Evolutionary conservation across 2,329 filamentous ascomycete genomes (phyloP).

Genomic region (Cadophora sp.): DNA sequence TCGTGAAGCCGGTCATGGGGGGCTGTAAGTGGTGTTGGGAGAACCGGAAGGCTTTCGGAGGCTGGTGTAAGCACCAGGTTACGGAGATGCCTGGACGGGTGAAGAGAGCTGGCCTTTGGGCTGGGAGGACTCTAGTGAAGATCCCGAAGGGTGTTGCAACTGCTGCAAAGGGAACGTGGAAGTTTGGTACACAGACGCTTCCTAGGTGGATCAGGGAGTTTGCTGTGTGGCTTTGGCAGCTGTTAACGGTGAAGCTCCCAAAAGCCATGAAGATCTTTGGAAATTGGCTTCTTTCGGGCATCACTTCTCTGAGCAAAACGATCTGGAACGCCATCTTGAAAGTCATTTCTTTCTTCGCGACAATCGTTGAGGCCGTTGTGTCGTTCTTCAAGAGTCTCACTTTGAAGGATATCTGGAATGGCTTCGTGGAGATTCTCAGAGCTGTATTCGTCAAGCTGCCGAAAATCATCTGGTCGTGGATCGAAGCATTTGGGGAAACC

Average conservation of each 20-base stretch:
- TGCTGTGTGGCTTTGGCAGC: slow-evolving; percentile 28
- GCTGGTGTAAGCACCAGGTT: slow-evolving; percentile 45
- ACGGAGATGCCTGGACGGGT: slow-evolving; percentile 41
- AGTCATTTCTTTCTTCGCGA: slow-evolving; percentile 48
- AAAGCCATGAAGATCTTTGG: slow-evolving; percentile 39
- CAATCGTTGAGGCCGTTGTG: slow-evolving; percentile 45
- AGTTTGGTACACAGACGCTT: slow-evolving; percentile 24
- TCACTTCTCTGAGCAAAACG: slow-evolving; percentile 41
- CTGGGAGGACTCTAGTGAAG: slow-evolving; percentile 8
- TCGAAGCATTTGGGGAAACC: slow-evolving; percentile 38
- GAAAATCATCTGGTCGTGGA: slow-evolving; percentile 39
- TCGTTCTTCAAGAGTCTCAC: slow-evolving; percentile 48
- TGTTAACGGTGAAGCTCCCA: slow-evolving; percentile 36
- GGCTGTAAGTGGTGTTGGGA: slow-evolving; percentile 37
- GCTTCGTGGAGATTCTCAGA: slow-evolving; percentile 43
- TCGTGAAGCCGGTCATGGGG: slow-evolving; percentile 39
- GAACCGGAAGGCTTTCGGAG: slow-evolving; percentile 41
- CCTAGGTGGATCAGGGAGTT: slow-evolving; percentile 36
- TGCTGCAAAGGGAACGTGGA: slow-evolving; percentile 35
- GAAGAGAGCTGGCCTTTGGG: slow-evolving; percentile 22
- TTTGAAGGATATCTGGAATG: slow-evolving; percentile 50
- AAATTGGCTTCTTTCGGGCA: slow-evolving; percentile 44
- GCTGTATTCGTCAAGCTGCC: slow-evolving; percentile 47
- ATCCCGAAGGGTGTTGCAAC: slow-evolving; percentile 21
- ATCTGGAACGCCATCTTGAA: slow-evolving; percentile 40